Conservation (phyloP, 73 alveolate genomes). For the Diophrys sp. region DNA sequence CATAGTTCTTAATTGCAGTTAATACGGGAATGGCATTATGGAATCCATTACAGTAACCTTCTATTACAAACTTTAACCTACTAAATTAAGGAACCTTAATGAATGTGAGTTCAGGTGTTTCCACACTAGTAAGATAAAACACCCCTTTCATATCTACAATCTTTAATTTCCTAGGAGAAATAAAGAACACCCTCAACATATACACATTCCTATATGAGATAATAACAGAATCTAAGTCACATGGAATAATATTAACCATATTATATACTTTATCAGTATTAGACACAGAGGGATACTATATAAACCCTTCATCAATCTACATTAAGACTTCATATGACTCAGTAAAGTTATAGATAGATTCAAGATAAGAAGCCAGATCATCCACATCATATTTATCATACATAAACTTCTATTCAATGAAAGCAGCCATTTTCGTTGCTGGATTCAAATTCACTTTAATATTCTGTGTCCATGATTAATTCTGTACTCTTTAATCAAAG, state of each 20-base stretch:
- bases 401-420: not conserved
- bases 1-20: not conserved
- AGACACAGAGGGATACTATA: not conserved
- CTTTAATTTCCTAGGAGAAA: not conserved
- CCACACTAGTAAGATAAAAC: not conserved
- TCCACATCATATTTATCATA: not conserved
- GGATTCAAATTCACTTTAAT: not conserved
- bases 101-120: not conserved
- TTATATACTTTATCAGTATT: not conserved
- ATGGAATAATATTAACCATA: not conserved
- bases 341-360: not conserved
- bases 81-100: not conserved
- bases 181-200: not conserved
- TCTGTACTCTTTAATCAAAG: too few relatives aligned
- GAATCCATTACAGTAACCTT: not conserved
- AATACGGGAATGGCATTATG: not conserved
- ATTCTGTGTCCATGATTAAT: too few relatives aligned
- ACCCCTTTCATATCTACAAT: not conserved
- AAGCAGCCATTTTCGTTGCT: not conserved
- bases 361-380: not conserved
- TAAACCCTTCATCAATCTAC: not conserved
- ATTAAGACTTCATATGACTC: not conserved
- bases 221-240: not conserved
- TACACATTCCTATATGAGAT: not conserved
- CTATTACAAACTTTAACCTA: not conserved